Percentiles rank a stretch among this genome's conserved stretches.
These are phyloP conservation scores for Penicillium vulpinum DNA, from an alignment of 2,329 filamentous ascomycete genomes.

Conservation along the genomic window DNA sequence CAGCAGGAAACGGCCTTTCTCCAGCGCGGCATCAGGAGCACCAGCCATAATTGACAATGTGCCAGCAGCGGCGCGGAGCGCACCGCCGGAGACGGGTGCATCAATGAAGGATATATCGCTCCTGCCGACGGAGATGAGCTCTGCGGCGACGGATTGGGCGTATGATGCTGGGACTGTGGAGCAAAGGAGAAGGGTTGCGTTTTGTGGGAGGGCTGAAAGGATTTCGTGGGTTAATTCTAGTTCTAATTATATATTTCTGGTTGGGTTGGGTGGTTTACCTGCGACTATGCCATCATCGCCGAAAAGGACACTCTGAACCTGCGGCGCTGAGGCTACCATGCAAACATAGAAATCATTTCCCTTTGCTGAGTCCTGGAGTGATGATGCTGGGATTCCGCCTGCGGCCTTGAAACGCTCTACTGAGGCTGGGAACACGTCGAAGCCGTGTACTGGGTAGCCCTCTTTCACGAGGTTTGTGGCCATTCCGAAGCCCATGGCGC, in stretches of 20 bases:
- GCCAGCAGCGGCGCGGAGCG: conserved; percentile 66
- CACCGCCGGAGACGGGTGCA: conserved; percentile 71
- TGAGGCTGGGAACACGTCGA: conserved; percentile 68
- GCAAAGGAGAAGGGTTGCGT: conserved; percentile 64
- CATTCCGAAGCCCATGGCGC: conserved; percentile 82
- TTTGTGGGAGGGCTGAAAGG: conserved; percentile 51
- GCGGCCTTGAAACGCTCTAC: conserved; percentile 65
- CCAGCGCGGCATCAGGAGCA: conserved; percentile 57
- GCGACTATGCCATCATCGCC: conserved; percentile 54
- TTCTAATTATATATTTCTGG: not conserved
- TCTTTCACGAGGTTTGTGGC: conserved; percentile 69
- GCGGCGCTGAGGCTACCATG: conserved; percentile 74
- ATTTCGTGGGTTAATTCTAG: not conserved
- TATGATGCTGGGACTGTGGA: conserved; percentile 70
- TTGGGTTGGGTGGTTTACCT: conserved; percentile 10
- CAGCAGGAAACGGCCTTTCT: conserved; percentile 59
- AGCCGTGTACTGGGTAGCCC: conserved; percentile 68
- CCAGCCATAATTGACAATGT: conserved; percentile 76
- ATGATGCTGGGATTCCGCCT: conserved; percentile 61
- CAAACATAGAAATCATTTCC: conserved; percentile 64
- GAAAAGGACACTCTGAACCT: conserved; percentile 67
- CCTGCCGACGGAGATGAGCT: conserved; percentile 58
- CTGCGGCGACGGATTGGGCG: conserved; percentile 59
- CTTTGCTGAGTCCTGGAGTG: conserved; percentile 62
- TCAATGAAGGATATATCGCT: conserved; percentile 68